Evolutionary conservation across 75 land plant genomes (phyloP), one percentile per base, ranked within the genome.

Genomic region (Selaginella moellendorffii): DNA sequence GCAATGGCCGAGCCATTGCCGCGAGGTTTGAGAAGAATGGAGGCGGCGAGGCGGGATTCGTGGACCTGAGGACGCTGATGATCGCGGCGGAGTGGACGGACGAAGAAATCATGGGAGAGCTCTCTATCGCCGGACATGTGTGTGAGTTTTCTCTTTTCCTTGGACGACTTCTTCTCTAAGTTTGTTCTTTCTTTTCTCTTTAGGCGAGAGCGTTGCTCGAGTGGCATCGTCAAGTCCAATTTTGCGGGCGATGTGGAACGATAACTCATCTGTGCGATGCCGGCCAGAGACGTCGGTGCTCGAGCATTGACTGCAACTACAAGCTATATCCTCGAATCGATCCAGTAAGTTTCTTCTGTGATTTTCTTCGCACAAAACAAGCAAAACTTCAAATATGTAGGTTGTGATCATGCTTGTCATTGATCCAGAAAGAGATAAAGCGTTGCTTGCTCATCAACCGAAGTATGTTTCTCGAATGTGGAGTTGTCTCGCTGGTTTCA

Each of bases 401-500:
- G 97, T 85, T 52, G 97, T 91, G 27, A 91, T 91, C 64, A 87
- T 91, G 97, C 66, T 91, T 58, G 97, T 91, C 30, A 85, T 91
- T 62, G 97, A 91, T 64, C 82, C 69, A 81, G 88, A 77, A 26
- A 89, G 83, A 63, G 97, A 91, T 63, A 69, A 93, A 74, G 97
- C 76, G 61, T 70, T 91, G 24, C 66, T 91, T 56, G 83, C 92
- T 68, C 81, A 77, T 17, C 93, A 82, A 53, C 71, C 93, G 30
- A 83, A 91, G 65, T 91, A 82, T 79, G 81, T 82, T 14, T 82
- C 93, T 17, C 88, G 86, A n/a, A 80, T 91, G 88, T 91, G 97
- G 97, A 91, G 93, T 46, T 91, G 93, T 69, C 76, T 91, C 52
- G 93, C 97, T 72, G 97, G 97, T 23, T 90, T 90, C 58, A 84